Percentiles rank a stretch among this genome's conserved stretches.
These are phyloP conservation scores for Galerina marginata DNA, from an alignment of 768 basidiomycete genomes.

Conservation along the genomic window DNA sequence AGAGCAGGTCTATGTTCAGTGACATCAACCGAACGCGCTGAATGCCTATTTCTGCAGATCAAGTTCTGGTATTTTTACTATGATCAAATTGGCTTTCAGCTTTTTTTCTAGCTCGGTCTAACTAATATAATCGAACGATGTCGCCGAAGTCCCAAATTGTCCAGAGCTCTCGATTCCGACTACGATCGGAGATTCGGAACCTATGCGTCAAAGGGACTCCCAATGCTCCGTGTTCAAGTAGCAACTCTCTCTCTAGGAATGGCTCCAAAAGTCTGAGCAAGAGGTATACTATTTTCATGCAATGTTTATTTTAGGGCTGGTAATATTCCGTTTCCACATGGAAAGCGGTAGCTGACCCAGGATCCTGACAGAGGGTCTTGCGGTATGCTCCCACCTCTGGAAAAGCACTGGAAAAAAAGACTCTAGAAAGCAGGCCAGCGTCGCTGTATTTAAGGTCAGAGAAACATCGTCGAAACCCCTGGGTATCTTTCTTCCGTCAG, in stretches of 20 bases:
- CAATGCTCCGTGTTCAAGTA: constrained; percentile 2
- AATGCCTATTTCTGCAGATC: too few species aligned
- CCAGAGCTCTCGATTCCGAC: background rate
- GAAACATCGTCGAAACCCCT: background rate
- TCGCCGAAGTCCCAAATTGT: background rate
- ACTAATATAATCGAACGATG: too few species aligned
- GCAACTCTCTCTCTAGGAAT: background rate
- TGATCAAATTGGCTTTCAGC: too few species aligned
- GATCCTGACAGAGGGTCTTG: constrained; percentile 17
- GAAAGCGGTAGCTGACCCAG: constrained; percentile 13
- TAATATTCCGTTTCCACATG: constrained; percentile 19
- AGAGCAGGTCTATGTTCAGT: too few species aligned
- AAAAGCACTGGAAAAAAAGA: background rate
- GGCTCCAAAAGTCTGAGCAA: background rate
- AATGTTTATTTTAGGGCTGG: background rate
- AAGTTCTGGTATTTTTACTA: too few species aligned
- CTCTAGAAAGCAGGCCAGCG: background rate
- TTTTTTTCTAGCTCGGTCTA: too few species aligned
- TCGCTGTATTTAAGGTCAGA: constrained; percentile 13
- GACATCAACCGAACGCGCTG: too few species aligned
- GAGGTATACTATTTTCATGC: constrained; percentile 13
- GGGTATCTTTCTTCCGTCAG: background rate
- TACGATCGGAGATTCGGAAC: constrained; percentile 8
- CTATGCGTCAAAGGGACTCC: constrained; percentile 1
- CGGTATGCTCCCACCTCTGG: background rate